Evolutionary conservation across 192 early-diverging fungal genomes (phyloP).

Genomic region (Rhizoclosmatium sp.): DNA sequence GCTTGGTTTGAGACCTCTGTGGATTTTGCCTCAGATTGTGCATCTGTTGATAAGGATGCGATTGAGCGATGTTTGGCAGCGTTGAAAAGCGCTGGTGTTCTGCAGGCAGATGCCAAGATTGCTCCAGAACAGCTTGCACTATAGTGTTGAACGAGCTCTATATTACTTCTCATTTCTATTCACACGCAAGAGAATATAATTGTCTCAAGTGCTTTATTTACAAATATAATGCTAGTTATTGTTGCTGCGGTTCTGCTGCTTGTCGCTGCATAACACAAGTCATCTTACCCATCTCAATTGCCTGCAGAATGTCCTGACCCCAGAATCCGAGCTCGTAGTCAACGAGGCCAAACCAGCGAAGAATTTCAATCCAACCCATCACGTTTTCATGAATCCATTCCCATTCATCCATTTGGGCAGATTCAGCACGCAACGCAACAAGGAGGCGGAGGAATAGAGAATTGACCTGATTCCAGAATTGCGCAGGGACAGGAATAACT

Average conservation of each 20-base stretch:
- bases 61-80: slow-evolving; percentile 58
- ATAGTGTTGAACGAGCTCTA: background rate
- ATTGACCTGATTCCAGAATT: slow-evolving; percentile 9
- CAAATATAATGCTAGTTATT: too few relatives aligned
- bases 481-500: background rate
- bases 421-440: slow-evolving; percentile 1
- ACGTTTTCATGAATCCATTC: slow-evolving; percentile 60
- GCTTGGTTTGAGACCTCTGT: slow-evolving; percentile 70
- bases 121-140: background rate
- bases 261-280: background rate
- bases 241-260: too few relatives aligned
- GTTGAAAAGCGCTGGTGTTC: slow-evolving; percentile 63
- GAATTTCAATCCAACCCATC: slow-evolving; percentile 71
- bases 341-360: slow-evolving; percentile 79
- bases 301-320: slow-evolving; percentile 77
- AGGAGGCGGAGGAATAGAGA: background rate
- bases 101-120: slow-evolving; percentile 16
- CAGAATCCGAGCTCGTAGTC: slow-evolving; percentile 87
- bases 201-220: too few relatives aligned
- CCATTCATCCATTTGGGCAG: slow-evolving; percentile 22
- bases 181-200: background rate
- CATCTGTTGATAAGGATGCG: slow-evolving; percentile 48
- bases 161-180: background rate
- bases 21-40: slow-evolving; percentile 56
- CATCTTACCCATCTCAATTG: slow-evolving; percentile 51